Evolutionary conservation across 495 filamentous ascomycete genomes (phyloP).

Genomic region (Podospora anserina): DNA sequence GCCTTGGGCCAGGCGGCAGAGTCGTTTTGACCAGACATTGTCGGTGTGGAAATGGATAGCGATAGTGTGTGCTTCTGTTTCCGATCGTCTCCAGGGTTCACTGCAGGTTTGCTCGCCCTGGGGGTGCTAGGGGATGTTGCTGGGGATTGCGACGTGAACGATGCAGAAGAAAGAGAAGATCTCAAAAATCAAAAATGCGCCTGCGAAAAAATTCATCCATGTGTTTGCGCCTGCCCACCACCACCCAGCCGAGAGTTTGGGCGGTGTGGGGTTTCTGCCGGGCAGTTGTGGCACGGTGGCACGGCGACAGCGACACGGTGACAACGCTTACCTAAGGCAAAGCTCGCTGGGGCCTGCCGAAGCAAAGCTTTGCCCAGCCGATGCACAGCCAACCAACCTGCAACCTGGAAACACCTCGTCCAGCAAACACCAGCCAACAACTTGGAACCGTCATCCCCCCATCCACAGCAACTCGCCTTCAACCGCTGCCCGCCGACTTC

Average conservation of each 20-base stretch:
- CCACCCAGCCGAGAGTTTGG: constrained; percentile 13
- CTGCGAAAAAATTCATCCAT: constrained; percentile 5
- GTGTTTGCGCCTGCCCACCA: not conserved
- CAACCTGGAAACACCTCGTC: constrained; percentile 45
- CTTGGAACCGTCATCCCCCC: constrained; percentile 31
- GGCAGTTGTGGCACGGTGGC: constrained; percentile 10
- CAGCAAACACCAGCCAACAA: constrained; percentile 21
- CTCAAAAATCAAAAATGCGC: constrained; percentile 13
- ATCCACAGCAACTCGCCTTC: constrained; percentile 22
- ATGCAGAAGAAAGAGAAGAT: not conserved
- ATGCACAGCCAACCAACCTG: constrained; percentile 34
- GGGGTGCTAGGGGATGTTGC: constrained; percentile 16
- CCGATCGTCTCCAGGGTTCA: constrained; percentile 31
- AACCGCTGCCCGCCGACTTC: constrained; percentile 7
- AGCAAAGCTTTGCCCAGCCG: constrained; percentile 28
- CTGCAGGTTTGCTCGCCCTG: constrained; percentile 34
- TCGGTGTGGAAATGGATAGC: constrained; percentile 13
- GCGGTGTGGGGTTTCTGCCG: not conserved
- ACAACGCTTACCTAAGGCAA: not conserved
- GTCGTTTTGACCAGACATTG: constrained; percentile 52
- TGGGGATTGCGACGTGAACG: constrained; percentile 13
- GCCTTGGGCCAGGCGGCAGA: constrained; percentile 82
- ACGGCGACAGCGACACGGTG: too few relatives aligned
- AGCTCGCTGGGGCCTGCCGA: constrained; percentile 13
- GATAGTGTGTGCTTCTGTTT: constrained; percentile 3